These are phyloP conservation scores for Juglanconis oblonga DNA, from an alignment of 2,329 filamentous ascomycete species.

Conservation along the genomic window DNA sequence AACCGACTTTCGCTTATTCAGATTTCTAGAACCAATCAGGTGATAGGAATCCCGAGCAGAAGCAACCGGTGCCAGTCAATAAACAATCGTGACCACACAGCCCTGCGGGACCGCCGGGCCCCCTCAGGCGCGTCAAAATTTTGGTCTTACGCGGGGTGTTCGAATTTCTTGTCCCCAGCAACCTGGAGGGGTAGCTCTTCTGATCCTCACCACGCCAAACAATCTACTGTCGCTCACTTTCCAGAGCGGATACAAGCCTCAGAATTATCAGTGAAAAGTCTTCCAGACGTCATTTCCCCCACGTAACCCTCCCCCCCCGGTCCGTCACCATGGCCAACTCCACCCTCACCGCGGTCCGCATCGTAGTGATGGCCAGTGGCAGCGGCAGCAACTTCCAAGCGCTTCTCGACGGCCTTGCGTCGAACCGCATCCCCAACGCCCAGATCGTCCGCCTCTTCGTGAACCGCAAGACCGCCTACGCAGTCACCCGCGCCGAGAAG, in stretches of 20 bases:
- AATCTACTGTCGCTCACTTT: neutral
- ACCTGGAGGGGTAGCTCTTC: neutral
- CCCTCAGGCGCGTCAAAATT: neutral
- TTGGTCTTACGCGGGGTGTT: neutral
- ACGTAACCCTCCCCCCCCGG: neutral
- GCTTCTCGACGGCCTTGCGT: conserved; percentile 50
- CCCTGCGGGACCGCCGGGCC: no score
- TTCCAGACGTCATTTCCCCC: no score
- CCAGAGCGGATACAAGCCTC: neutral
- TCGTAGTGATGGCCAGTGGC: conserved; percentile 70
- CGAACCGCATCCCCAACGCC: conserved; percentile 37
- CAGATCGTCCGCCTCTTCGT: conserved; percentile 45
- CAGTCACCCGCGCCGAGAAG: conserved; percentile 39
- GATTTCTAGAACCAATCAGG: no score
- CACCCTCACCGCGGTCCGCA: conserved; percentile 36
- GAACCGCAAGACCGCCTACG: conserved; percentile 47
- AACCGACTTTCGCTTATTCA: no score
- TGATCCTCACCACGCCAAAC: neutral
- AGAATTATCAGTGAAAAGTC: no score
- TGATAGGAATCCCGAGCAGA: no score
- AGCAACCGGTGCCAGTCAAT: no score
- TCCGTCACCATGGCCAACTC: conserved; percentile 7
- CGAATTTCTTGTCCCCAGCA: neutral
- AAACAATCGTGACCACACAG: no score
- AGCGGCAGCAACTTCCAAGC: conserved; percentile 78